phyloP scores from a whole-genome alignment of 2,329 filamentous ascomycete species.

The Hymenoscyphus repandus region DNA sequence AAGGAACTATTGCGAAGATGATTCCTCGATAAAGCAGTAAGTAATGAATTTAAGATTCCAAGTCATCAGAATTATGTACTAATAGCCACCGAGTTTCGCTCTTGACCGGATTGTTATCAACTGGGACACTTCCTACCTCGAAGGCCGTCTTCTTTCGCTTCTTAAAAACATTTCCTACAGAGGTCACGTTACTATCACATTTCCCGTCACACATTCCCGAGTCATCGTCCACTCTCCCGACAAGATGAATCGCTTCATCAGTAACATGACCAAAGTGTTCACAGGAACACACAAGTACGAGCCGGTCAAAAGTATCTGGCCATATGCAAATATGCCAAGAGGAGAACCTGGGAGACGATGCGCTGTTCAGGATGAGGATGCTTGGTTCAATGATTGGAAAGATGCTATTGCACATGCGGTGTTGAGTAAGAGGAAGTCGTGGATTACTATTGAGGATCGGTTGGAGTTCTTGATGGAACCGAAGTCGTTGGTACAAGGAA shows the following conservation, averaged over 20 bases:
- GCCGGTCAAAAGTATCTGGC: constrained; percentile 52
- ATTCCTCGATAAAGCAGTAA: constrained; percentile 21
- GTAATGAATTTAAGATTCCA: background rate
- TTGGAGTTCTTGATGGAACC: constrained; percentile 29
- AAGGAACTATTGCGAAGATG: constrained; percentile 23
- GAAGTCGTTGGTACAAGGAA: constrained; percentile 10
- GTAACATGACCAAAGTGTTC: constrained; percentile 46
- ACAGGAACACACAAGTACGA: constrained; percentile 49
- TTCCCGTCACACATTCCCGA: constrained; percentile 44
- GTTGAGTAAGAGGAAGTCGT: constrained; percentile 20
- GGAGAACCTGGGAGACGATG: constrained; percentile 41
- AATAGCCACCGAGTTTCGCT: constrained; percentile 35
- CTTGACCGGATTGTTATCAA: constrained; percentile 50
- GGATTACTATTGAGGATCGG: constrained; percentile 29
- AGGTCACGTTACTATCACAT: constrained; percentile 44
- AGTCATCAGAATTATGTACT: background rate
- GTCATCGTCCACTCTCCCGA: constrained; percentile 48
- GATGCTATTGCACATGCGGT: constrained; percentile 40
- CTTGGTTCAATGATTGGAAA: constrained; percentile 50
- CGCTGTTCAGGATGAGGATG: constrained; percentile 50
- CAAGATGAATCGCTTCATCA: constrained; percentile 49
- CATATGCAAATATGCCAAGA: constrained; percentile 44
- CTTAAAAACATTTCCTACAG: constrained; percentile 45
- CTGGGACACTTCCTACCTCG: constrained; percentile 49
- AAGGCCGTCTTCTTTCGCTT: constrained; percentile 48